Conservation (phyloP, 2,329 filamentous ascomycete genomes). For the Claviceps quebecensis region DNA sequence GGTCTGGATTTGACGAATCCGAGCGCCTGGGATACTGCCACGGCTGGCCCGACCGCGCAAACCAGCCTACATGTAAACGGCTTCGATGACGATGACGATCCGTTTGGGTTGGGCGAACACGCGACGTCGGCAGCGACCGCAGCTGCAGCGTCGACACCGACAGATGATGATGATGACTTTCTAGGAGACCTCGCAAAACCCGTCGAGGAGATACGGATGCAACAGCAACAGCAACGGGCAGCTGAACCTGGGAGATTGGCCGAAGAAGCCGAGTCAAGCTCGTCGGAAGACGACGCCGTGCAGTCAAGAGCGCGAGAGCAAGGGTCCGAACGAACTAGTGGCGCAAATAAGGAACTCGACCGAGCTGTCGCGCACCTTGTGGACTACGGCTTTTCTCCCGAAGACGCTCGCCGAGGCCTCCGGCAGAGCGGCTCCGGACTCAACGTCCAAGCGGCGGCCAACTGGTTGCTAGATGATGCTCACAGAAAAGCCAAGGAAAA, state of each 20-base stretch:
- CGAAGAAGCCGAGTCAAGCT: conserved; percentile 32
- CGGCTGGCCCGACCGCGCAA: conserved; percentile 9
- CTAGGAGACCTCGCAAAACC: conserved; percentile 50
- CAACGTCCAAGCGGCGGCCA: conserved; percentile 75
- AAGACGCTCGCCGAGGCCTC: conserved; percentile 69
- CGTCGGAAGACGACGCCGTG: conserved; percentile 26
- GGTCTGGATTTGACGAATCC: conserved; percentile 38
- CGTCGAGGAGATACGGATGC: conserved; percentile 44
- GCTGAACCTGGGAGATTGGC: conserved; percentile 43
- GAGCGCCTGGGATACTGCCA: conserved; percentile 31
- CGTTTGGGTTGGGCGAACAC: conserved; percentile 64
- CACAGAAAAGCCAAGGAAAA: conserved; percentile 72
- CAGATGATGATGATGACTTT: conserved; percentile 52
- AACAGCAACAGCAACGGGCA: conserved; percentile 8
- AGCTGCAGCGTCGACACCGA: conserved; percentile 11
- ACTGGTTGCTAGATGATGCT: conserved; percentile 82
- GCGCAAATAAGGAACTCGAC: conserved; percentile 39
- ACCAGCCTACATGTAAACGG: conserved; percentile 13
- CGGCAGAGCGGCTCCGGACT: conserved; percentile 64
- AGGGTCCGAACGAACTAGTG: conserved; percentile 12
- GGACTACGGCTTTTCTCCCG: conserved; percentile 84
- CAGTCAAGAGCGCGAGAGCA: conserved; percentile 8
- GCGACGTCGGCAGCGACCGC: conserved; percentile 14
- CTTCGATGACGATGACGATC: conserved; percentile 66
- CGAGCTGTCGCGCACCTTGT: conserved; percentile 75